Conservation (phyloP, 768 basidiomycete genomes). For the Hypsizygus marmoreus region DNA sequence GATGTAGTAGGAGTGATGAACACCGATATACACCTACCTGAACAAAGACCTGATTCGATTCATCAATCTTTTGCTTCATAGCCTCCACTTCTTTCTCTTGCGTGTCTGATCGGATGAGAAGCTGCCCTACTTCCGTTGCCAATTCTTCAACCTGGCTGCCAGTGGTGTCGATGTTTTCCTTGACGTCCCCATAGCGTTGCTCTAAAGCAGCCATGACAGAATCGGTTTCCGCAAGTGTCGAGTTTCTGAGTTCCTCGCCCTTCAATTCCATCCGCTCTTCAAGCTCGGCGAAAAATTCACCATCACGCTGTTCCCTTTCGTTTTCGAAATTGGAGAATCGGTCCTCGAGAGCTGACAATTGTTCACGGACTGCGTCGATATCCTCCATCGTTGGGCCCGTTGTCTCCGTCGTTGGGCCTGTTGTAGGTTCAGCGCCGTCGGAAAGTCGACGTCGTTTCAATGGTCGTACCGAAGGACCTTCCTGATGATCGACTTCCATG, state of each 20-base stretch:
- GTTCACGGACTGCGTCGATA: constrained; percentile 19
- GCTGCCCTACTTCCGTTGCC: constrained; percentile 17
- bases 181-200: constrained; percentile 2
- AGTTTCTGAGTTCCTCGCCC: constrained; percentile 21
- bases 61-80: constrained; percentile 5
- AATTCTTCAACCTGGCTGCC: constrained; percentile 22
- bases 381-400: constrained; percentile 10
- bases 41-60: constrained; percentile 10
- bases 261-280: constrained; percentile 20
- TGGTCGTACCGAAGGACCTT: constrained; percentile 18
- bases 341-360: constrained; percentile 16
- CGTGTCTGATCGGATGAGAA: constrained; percentile 15
- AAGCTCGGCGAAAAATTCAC: constrained; percentile 20
- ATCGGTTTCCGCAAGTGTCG: constrained; percentile 2
- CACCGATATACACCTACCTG: constrained; percentile 10
- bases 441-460: constrained; percentile 31
- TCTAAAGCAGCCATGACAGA: background rate
- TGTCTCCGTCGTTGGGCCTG: constrained; percentile 4
- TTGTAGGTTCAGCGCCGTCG: constrained; percentile 4
- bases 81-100: constrained; percentile 9
- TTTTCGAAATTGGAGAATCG: constrained; percentile 22
- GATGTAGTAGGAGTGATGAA: background rate
- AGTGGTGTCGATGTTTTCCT: constrained; percentile 17
- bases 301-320: constrained; percentile 19
- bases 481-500: constrained; percentile 16